Evolutionary conservation across 2,329 filamentous ascomycete genomes (phyloP), one percentile per base, ranked within the genome.

Genomic region (Trichoderma breve): DNA sequence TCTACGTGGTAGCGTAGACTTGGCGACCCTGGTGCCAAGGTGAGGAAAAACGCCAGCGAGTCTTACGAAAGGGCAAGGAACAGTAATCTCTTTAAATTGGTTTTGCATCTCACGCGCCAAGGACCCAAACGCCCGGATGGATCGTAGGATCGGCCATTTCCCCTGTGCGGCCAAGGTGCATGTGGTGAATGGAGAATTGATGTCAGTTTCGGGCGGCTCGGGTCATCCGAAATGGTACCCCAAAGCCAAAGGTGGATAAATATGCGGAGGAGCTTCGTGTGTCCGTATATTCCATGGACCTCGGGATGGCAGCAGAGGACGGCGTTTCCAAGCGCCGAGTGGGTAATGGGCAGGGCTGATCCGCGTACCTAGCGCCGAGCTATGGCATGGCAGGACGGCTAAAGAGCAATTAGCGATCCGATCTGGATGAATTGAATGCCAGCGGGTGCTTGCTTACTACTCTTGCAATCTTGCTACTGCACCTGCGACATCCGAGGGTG

Each of bases 341-440:
- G 43, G 34, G 66, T 28, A 69, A 51, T 26, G 55, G 66, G 26
- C 55, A 57, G 66, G 55, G 57, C 67, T 61, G 57, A 53, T 70
- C 47, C 67, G 67, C 57, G 57, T 53, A 70, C 61, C 67, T 70
- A 62, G 55, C 36, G 67, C 15, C 39, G 64, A 30, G 51, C 64
- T 32, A 36, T 36, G 14, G 34, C 34, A 55, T 28, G 24, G 34
- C 5, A 32, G 18, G 39, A 30, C 60, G 60, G 60, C 60, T 28
- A 32, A 47, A 47, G 15, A 28, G 34, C 43, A 21, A 24, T 67
- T 8, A 60, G 34, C 53, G 53, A 68, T 68, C 53, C 12, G 66
- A 67, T 67, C 64, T 55, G 47, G 34, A 21, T 21, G n/a, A 21
- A 21, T 12, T 21, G n/a, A 18, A 43, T 43, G 39, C 39, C 43